Base-by-base conservation (phyloP, 371 early-diverging fungal genomes). In the Mucor ambiguus region DNA sequence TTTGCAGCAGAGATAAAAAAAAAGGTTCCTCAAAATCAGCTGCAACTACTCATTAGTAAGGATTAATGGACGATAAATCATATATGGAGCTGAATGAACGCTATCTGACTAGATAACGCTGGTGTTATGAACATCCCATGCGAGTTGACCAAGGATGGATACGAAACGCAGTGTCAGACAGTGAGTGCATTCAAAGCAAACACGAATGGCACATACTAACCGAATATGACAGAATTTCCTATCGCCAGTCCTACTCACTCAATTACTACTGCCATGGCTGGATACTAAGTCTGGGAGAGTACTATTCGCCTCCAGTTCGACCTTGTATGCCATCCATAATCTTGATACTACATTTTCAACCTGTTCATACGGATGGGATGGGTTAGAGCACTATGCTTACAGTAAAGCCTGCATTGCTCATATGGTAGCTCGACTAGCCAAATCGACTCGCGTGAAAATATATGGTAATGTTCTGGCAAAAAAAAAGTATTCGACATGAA, bases 71-170 rank as follows among this genome's bases (percentile, higher is more conserved):
- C 20, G 8, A 8, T 26, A 24, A 49, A 41, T 22, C 48, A 18
- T 9, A 46, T 10, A 22, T 0, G 10, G 9, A 46, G 6, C 46
- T 46, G 20, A 46, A 22, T 22, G 22, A 2, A 46, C 0, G 14
- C 14, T 2, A 28, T 52, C 11, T 52, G 28, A 29, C n/a, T 68
- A 80, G 80, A 85, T 67, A 90, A 91, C 70, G 86, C 88, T 26
- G 95, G 93, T 7, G 77, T 94, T 22, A 93, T 94, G 94, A 86
- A 82, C 37, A 72, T 76, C 2, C 93, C 94, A 2, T 86, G 75
- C 46, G 66, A 67, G 0, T 60, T 71, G 16, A 91, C 93, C 2
- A 68, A 64, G 11, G 92, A 95, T 68, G 90, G 87, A 12, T 74
- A 88, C 30, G 93, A 95, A 76, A 56, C 78, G 52, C 93, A 93